Conservation (phyloP, 371 early-diverging fungal species). For the Saksenaea vasiformis region DNA sequence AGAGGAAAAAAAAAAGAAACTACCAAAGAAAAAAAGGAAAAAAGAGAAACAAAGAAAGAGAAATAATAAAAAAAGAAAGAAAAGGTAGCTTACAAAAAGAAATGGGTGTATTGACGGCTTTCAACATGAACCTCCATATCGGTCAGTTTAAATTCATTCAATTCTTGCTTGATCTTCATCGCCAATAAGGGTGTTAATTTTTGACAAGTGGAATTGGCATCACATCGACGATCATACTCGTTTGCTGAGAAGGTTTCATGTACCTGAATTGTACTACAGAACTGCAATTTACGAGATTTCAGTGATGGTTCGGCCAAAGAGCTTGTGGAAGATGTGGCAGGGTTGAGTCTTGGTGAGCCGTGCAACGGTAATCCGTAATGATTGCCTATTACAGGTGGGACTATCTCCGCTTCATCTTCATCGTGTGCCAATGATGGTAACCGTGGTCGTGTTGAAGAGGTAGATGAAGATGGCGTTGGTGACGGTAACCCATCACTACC, state of each 20-base stretch:
- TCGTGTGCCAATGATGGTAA: constrained; percentile 4
- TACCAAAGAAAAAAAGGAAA: background rate
- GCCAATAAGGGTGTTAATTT: constrained; percentile 68
- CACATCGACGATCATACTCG: constrained; percentile 75
- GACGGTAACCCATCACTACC: constrained; percentile 28
- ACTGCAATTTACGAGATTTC: constrained; percentile 28
- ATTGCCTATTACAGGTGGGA: constrained; percentile 25
- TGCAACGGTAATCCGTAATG: constrained; percentile 50
- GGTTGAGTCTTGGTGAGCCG: constrained; percentile 44
- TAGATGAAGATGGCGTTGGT: constrained; percentile 37
- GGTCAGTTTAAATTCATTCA: constrained; percentile 75
- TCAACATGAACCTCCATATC: constrained; percentile 79
- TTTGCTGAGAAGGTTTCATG: constrained; percentile 67
- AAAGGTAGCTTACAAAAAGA: constrained; percentile 54
- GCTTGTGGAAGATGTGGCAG: constrained; percentile 40
- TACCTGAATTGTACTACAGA: constrained; percentile 63
- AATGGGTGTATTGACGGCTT: constrained; percentile 73
- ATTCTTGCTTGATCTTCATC: constrained; percentile 74
- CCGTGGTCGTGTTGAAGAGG: constrained; percentile 5
- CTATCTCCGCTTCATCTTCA: constrained; percentile 15
- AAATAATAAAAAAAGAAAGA: background rate
- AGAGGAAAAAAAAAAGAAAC: background rate
- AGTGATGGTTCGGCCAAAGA: constrained; percentile 17
- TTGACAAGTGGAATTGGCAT: constrained; percentile 59
- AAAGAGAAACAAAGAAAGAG: background rate